Evolutionary conservation across 176 grass and related monocot genomes (phyloP).

Genomic region (Cenchrus americanus): DNA sequence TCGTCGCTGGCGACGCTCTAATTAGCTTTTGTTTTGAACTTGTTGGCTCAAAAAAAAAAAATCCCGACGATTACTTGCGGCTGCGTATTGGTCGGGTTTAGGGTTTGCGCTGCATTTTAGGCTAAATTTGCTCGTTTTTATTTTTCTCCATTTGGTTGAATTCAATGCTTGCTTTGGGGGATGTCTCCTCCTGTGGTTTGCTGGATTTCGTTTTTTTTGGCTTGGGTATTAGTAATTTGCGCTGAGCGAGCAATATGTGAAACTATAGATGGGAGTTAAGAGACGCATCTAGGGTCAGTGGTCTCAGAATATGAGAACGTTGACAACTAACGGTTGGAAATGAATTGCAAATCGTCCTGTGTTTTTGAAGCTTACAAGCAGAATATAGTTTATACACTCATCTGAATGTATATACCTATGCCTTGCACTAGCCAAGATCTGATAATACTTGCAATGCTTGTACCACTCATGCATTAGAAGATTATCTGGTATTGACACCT

Average conservation of each 20-base stretch:
- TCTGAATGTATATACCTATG: neutral
- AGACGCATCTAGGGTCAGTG: neutral
- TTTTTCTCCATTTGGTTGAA: neutral
- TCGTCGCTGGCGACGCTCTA: neutral
- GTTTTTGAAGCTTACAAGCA: neutral
- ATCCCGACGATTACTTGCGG: neutral
- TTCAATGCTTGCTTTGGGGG: conserved; percentile 24
- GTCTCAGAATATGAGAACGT: neutral
- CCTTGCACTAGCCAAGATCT: conserved; percentile 4
- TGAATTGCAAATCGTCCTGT: neutral
- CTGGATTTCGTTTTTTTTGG: conserved; percentile 8
- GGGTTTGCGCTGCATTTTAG: conserved; percentile 33
- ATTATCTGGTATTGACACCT: neutral
- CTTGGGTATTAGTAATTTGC: neutral
- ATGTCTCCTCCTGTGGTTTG: neutral
- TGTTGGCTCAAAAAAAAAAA: neutral
- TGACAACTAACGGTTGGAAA: neutral
- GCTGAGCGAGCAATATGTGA: no score
- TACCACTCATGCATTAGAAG: conserved; percentile 5
- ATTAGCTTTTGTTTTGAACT: neutral
- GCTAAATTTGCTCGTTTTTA: neutral
- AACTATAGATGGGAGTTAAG: neutral
- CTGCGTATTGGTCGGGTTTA: conserved; percentile 32
- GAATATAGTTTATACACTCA: neutral
- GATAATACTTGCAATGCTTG: neutral